Conservation (phyloP, 257 asterid species). For the Solanum virginianum region DNA sequence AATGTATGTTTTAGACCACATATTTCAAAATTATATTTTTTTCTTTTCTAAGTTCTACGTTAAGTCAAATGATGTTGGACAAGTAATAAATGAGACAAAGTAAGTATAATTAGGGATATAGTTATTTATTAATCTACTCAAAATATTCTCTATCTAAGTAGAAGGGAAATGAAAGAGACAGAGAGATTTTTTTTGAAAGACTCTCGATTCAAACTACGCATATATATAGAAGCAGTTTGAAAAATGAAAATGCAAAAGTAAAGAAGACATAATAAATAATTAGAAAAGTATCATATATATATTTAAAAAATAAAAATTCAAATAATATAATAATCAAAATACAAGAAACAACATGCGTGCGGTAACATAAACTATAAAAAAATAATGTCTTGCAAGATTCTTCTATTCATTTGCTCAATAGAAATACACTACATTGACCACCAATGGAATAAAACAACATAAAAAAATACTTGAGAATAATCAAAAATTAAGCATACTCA, state of each 20-base stretch:
- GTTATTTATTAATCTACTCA: too few relatives aligned
- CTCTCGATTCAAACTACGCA: background rate
- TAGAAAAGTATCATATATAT: background rate
- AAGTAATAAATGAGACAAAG: too few relatives aligned
- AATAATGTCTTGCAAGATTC: background rate
- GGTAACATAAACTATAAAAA: background rate
- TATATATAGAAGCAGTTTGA: background rate
- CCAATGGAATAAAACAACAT: background rate
- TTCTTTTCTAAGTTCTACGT: too few relatives aligned
- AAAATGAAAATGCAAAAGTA: accelerated
- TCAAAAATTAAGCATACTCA: background rate
- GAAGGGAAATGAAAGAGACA: background rate
- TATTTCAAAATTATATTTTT: too few relatives aligned
- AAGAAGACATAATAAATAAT: background rate
- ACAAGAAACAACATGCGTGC: background rate
- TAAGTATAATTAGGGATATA: too few relatives aligned
- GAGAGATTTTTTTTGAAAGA: background rate
- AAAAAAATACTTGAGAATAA: background rate
- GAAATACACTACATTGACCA: background rate
- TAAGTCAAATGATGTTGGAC: too few relatives aligned
- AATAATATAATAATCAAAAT: background rate
- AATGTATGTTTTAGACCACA: too few relatives aligned
- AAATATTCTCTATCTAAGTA: background rate
- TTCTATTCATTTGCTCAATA: background rate
- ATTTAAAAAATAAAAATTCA: background rate